Conservation (phyloP, 2,329 filamentous ascomycete species). For the Talaromyces piceae region DNA sequence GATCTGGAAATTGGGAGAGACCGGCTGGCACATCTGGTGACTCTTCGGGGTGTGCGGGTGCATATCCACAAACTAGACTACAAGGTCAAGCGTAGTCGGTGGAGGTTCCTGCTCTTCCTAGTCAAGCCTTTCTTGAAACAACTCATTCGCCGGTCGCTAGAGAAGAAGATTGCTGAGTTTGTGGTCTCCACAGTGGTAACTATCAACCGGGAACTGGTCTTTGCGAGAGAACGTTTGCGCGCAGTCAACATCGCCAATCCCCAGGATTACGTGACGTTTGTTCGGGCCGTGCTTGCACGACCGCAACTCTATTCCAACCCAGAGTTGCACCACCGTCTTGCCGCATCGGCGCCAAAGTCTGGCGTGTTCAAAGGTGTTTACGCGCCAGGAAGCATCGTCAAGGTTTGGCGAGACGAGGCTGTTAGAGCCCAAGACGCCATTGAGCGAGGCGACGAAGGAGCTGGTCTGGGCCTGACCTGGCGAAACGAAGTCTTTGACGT, state of each 20-base stretch:
- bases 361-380: slow-evolving; percentile 77
- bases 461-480: slow-evolving; percentile 52
- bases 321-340: slow-evolving; percentile 67
- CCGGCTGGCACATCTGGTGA: slow-evolving; percentile 70
- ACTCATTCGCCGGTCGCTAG: slow-evolving; percentile 69
- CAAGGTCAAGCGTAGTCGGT: slow-evolving; percentile 60
- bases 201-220: slow-evolving; percentile 78
- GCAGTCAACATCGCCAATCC: slow-evolving; percentile 79
- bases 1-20: slow-evolving; percentile 78
- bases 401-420: slow-evolving; percentile 79
- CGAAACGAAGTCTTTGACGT: slow-evolving; percentile 69
- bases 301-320: slow-evolving; percentile 65
- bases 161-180: slow-evolving; percentile 65
- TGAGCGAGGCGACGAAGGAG: slow-evolving; percentile 56
- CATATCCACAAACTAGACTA: slow-evolving; percentile 83
- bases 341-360: slow-evolving; percentile 54
- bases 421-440: slow-evolving; percentile 60
- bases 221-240: slow-evolving; percentile 75
- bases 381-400: slow-evolving; percentile 80
- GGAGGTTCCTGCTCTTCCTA: slow-evolving; percentile 71
- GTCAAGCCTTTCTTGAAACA: slow-evolving; percentile 78
- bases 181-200: slow-evolving; percentile 64
- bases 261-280: slow-evolving; percentile 70
- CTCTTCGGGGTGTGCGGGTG: slow-evolving; percentile 67
- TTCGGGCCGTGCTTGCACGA: slow-evolving; percentile 72